These are phyloP conservation scores for Chenopodium berlandieri DNA, from an alignment of 148 eudicot species.

Conservation along the genomic window DNA sequence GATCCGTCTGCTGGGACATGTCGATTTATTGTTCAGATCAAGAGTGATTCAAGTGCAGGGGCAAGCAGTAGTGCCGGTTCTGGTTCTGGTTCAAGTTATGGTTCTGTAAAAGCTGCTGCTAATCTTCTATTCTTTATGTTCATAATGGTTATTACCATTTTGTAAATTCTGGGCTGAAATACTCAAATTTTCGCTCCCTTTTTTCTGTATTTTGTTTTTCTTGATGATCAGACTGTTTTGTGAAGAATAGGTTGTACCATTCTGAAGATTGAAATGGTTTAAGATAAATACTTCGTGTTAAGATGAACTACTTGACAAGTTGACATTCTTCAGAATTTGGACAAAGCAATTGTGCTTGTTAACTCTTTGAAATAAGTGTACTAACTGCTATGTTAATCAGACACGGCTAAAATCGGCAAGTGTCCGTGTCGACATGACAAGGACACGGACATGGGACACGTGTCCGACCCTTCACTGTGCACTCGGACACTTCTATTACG, in stretches of 20 bases:
- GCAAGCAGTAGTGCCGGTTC: constrained; percentile 11
- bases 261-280: background rate
- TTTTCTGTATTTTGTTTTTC: background rate
- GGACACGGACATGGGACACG: too few relatives aligned
- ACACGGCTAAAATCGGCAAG: too few relatives aligned
- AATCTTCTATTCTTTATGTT: constrained; percentile 25
- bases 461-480: too few relatives aligned
- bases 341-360: background rate
- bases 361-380: too few relatives aligned
- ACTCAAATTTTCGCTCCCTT: background rate
- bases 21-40: constrained; percentile 53
- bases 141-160: constrained; percentile 4
- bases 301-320: background rate
- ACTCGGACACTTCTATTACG: too few relatives aligned
- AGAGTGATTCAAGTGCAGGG: constrained; percentile 18
- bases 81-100: constrained; percentile 5
- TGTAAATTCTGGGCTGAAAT: constrained; percentile 13
- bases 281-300: background rate
- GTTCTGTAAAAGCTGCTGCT: constrained; percentile 14
- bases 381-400: too few relatives aligned
- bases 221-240: background rate
- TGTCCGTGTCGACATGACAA: too few relatives aligned
- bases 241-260: background rate
- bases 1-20: constrained; percentile 66
- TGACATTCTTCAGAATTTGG: background rate